Base-by-base conservation (phyloP, 73 alveolate species). In the Paramecium bursaria region DNA sequence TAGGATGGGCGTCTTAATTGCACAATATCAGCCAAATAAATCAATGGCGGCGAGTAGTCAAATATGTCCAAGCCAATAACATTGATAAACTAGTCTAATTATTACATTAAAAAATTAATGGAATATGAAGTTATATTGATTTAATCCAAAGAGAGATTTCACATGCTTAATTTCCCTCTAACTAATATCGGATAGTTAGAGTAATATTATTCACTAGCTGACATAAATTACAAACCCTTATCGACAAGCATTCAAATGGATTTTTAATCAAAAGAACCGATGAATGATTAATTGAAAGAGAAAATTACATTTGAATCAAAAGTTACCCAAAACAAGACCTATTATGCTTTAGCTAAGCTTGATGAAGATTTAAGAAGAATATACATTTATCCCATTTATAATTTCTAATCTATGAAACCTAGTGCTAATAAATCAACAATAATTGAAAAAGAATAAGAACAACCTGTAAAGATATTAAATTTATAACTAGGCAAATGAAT, bases 301-400 rank as follows among this genome's bases (percentile, higher is more conserved):
- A 17, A 3, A 33, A 46, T 61, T 4, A 33, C 15, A 30, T 33
- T 61, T 30, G 31, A 61, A 23, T 61, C 80, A 13, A 19, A 29
- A 4, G 26, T 61, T 61, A 61, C 26, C 17, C 31, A 61, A 35
- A 61, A 61, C 42, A 39, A 54, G 9, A 61, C 80, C 5, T 61
- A 33, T 61, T 61, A 61, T 33, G 35, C 80, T 14, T 35, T 61
- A 46, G 50, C 80, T 1, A 61, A 61, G 42, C 26, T 61, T 6
- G 80, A 61, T 61, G 80, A 61, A 33, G 44, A 10, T 2, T 19
- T 15, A 19, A 61, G 42, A 25, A 30, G 50, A 30, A 61, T 61
- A 4, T 61, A 61, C 19, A 33, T 61, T 17, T 61, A 61, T 17
- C 23, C 47, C 1, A 61, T 61, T 15, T 35, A 39, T 0, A 61